phyloP scores from a whole-genome alignment of 2,329 filamentous ascomycete genomes.

The Coniochaeta sp. region DNA sequence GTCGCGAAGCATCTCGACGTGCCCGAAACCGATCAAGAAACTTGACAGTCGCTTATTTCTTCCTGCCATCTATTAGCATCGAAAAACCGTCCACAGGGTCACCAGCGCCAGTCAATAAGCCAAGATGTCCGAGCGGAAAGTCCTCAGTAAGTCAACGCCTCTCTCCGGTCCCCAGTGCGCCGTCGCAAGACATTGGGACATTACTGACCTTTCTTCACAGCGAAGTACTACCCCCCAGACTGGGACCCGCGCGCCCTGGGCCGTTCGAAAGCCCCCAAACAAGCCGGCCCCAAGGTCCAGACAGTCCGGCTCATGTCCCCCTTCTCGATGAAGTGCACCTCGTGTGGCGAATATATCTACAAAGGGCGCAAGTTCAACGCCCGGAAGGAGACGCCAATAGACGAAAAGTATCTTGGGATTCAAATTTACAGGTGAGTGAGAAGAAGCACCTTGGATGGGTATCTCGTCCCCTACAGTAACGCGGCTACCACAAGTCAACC shows the following conservation, averaged over 20 bases:
- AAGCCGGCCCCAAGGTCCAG: conserved; percentile 70
- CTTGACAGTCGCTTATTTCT: background rate
- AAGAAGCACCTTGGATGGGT: no score
- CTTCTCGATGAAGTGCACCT: conserved; percentile 56
- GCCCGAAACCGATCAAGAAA: background rate
- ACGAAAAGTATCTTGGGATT: conserved; percentile 83
- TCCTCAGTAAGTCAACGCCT: conserved; percentile 17
- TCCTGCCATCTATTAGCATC: background rate
- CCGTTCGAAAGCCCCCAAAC: conserved; percentile 61
- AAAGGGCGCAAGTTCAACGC: conserved; percentile 94
- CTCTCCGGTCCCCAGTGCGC: background rate
- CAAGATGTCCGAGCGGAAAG: conserved; percentile 36
- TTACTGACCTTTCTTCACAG: conserved; percentile 1
- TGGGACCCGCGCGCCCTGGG: conserved; percentile 83
- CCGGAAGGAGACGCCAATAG: conserved; percentile 79
- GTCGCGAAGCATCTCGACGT: background rate
- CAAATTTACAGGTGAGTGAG: conserved; percentile 68
- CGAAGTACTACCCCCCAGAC: conserved; percentile 52
- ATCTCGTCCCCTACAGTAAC: no score
- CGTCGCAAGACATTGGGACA: background rate
- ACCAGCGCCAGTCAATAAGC: background rate
- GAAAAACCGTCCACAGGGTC: background rate
- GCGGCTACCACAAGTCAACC: no score
- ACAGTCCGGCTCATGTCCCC: conserved; percentile 88
- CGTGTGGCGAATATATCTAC: conserved; percentile 63